A percentile compares a stretch with the other conserved stretches of the same genome.
phyloP scores from a whole-genome alignment of 208 protist genomes.

The Wallacemonas sp. region DNA sequence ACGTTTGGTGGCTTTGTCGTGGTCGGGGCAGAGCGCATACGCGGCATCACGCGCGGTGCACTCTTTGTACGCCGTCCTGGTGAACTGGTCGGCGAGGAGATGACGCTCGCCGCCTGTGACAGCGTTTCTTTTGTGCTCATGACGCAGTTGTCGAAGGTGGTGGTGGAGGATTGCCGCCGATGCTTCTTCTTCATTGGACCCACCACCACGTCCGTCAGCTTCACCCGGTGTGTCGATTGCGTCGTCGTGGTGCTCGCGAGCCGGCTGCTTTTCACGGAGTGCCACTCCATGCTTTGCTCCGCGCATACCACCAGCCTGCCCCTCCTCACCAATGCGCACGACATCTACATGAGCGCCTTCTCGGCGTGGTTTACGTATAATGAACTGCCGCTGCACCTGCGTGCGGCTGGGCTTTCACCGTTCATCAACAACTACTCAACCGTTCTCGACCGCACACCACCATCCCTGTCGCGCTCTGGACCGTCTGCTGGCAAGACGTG shows the following conservation, averaged over 20 bases:
- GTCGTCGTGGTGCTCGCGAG: conserved; percentile 28
- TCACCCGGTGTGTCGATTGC: conserved; percentile 31
- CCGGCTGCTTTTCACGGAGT: conserved; percentile 28
- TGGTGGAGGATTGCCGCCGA: conserved; percentile 23
- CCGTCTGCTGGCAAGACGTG: too few species aligned
- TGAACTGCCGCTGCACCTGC: conserved; percentile 31
- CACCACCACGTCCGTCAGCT: conserved; percentile 29
- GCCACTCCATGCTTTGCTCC: conserved; percentile 20
- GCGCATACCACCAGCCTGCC: conserved; percentile 23
- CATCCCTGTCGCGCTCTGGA: too few species aligned
- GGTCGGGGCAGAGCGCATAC: background rate
- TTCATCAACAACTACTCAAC: conserved; percentile 51
- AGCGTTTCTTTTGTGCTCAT: conserved; percentile 15
- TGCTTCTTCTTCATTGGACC: conserved; percentile 43
- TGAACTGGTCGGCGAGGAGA: conserved; percentile 10
- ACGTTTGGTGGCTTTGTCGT: background rate
- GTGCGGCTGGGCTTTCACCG: conserved; percentile 24
- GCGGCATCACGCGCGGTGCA: background rate
- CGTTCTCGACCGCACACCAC: conserved; percentile 16
- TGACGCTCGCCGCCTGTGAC: conserved; percentile 14
- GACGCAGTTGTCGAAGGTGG: conserved; percentile 8
- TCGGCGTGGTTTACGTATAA: conserved; percentile 41
- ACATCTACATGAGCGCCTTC: conserved; percentile 27
- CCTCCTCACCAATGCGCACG: conserved; percentile 22
- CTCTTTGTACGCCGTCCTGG: conserved; percentile 21